Evolutionary conservation across 139 green algal species (phyloP).

Genomic region (Tetradesmus obliquus): DNA sequence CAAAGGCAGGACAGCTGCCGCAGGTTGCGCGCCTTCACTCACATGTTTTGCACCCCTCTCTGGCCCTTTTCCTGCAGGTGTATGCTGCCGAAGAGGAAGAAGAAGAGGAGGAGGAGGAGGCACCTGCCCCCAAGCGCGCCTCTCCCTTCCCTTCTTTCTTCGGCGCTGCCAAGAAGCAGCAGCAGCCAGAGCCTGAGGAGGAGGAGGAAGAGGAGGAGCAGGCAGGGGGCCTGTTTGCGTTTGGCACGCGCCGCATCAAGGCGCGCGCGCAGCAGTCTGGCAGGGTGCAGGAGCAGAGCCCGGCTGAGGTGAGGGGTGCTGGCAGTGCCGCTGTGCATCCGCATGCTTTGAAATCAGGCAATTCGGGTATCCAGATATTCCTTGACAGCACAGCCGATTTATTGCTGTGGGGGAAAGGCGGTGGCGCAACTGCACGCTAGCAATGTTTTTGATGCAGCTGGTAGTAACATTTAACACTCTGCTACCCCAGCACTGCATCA

Average conservation of each 20-base stretch:
- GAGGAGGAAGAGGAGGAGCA: constrained; percentile 28
- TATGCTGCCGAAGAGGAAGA: constrained; percentile 16
- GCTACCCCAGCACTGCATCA: neutral
- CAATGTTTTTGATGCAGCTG: too few species aligned
- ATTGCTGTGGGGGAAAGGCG: too few species aligned
- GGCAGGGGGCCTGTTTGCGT: constrained; percentile 23
- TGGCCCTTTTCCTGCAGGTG: neutral
- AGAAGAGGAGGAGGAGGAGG: neutral
- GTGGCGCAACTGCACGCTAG: too few species aligned
- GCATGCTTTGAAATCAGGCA: neutral
- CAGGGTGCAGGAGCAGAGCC: constrained; percentile 15
- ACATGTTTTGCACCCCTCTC: neutral
- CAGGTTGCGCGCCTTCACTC: neutral
- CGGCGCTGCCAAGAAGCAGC: constrained; percentile 28
- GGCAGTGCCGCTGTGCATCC: neutral
- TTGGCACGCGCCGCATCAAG: constrained; percentile 42
- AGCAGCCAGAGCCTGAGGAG: neutral
- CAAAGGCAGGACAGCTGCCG: too few species aligned
- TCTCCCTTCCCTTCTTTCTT: constrained; percentile 18
- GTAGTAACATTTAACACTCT: neutral
- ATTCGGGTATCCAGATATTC: too few species aligned
- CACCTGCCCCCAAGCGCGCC: neutral
- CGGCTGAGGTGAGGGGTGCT: constrained; percentile 8
- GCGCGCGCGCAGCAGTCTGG: constrained; percentile 21
- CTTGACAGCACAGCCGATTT: too few species aligned